Base-by-base conservation (phyloP, 495 filamentous ascomycete species). In the Durotheca rogersii region DNA sequence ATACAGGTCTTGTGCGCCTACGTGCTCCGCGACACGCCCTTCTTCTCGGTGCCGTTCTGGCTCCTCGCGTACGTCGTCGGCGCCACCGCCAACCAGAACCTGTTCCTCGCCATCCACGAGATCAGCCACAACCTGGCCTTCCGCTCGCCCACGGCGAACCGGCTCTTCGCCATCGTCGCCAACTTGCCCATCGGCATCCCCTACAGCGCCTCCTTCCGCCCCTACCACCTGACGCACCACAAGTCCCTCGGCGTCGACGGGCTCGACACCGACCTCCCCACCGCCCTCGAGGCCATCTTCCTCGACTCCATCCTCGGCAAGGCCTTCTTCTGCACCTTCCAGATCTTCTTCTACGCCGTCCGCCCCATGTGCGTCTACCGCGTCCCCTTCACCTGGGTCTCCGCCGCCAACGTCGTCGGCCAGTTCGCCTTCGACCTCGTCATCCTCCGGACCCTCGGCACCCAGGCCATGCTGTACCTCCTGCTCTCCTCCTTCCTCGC, bases 331-430 rank as follows among this genome's bases (percentile, higher is more conserved):
- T 94, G 88, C 76, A 97, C 94, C 58, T 97, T 96, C 75, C 94
- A 99, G 71, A 96, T 99, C 67, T 76, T 99, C 65, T 99, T 99
- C 82, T 99, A 99, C 78, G 94, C 94, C 64, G 64, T 99, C n/a
- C 89, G 94, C 3, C 94, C 94, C 41, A 94, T 96, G 86, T 85
- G 91, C 72, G 80, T 99, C 56, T 94, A 94, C 76, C 80, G 83
- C 59, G 77, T 96, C 1, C 89, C 91, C 17, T 80, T 97, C 66
- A 97, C 94, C 40, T 78, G 73, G 62, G 83, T 96, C 46, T 92
- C 96, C 71, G 69, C 82, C 39, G 62, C 89, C 59, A 99, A 99
- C 73, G 72, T 97, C 10, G 55, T 72, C 54, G 74, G 76, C 4
- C 91, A 99, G 67, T 47, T 93, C 4, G 58, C 69, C 49, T 95